phyloP scores from a whole-genome alignment of 2,329 filamentous ascomycete genomes.

The Claviceps cyperi region DNA sequence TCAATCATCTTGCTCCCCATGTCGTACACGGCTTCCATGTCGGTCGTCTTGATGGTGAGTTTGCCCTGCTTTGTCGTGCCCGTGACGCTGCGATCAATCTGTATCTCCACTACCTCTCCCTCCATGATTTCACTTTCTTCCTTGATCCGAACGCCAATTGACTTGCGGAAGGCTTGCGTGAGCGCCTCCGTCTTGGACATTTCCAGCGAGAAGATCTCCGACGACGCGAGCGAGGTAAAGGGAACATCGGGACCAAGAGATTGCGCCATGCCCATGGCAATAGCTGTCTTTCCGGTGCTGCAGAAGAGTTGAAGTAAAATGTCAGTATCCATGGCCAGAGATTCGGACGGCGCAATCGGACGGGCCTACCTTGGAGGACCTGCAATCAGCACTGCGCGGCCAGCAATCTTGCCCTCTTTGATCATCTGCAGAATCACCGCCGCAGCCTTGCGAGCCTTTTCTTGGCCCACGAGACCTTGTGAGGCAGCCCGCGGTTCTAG shows the following conservation, averaged over 20 bases:
- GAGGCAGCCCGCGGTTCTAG: constrained; percentile 74
- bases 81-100: constrained; percentile 93
- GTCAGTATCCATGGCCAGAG: background rate
- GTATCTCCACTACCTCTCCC: constrained; percentile 96
- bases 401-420: constrained; percentile 96
- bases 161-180: constrained; percentile 97
- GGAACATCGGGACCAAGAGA: constrained; percentile 87
- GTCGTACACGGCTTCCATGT: constrained; percentile 99
- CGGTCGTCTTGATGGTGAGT: constrained; percentile 96
- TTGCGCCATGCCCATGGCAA: constrained; percentile 98
- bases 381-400: constrained; percentile 84
- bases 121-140: constrained; percentile 99
- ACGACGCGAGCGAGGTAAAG: constrained; percentile 89
- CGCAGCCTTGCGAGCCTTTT: constrained; percentile 91
- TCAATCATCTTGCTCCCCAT: constrained; percentile 99
- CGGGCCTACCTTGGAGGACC: constrained; percentile 61
- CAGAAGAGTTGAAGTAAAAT: too few species aligned
- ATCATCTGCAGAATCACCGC: constrained; percentile 98
- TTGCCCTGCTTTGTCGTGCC: constrained; percentile 97
- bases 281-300: constrained; percentile 94
- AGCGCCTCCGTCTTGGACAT: constrained; percentile 99
- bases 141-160: constrained; percentile 94
- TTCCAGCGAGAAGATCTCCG: constrained; percentile 95
- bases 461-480: constrained; percentile 89
- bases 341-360: background rate